Conservation (phyloP, 345 rosid species). For the Euphorbia lathyris region DNA sequence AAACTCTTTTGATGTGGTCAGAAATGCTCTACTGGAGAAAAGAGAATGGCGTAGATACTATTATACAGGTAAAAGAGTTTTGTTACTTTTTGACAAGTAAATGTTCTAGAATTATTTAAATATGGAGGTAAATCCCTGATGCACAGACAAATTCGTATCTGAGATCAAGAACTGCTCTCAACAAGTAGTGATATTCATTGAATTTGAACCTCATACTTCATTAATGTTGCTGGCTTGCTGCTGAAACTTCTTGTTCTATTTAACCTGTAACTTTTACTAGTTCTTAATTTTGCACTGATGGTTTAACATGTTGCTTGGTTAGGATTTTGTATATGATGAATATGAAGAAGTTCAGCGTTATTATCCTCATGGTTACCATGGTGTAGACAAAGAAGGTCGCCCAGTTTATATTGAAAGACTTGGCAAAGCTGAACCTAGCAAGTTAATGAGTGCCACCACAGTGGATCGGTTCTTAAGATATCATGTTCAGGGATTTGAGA, state of each 20-base stretch:
- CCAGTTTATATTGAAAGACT: conserved; percentile 88
- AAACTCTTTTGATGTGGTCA: conserved; percentile 87
- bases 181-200: conserved; percentile 1
- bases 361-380: conserved; percentile 98
- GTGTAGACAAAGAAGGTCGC: conserved; percentile 80
- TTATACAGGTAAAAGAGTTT: conserved; percentile 56
- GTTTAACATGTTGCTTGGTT: conserved; percentile 17
- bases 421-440: conserved; percentile 72
- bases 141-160: conserved; percentile 13
- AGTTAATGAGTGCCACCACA: conserved; percentile 76
- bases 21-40: conserved; percentile 92
- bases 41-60: conserved; percentile 68
- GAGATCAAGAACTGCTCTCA: conserved; percentile 5
- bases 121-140: conserved; percentile 1
- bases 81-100: conserved; percentile 7
- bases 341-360: conserved; percentile 66
- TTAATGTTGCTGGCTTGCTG: not conserved
- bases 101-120: not conserved
- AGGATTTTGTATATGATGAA: conserved; percentile 92
- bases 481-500: conserved; percentile 92
- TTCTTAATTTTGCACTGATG: conserved; percentile 4
- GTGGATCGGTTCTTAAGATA: conserved; percentile 84
- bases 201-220: conserved; percentile 1
- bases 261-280: not conserved
- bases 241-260: not conserved